Evolutionary conservation across 1,284 basidiomycete species (phyloP), one percentile per base, ranked within the genome.

Genomic region (Ustilago curta): DNA sequence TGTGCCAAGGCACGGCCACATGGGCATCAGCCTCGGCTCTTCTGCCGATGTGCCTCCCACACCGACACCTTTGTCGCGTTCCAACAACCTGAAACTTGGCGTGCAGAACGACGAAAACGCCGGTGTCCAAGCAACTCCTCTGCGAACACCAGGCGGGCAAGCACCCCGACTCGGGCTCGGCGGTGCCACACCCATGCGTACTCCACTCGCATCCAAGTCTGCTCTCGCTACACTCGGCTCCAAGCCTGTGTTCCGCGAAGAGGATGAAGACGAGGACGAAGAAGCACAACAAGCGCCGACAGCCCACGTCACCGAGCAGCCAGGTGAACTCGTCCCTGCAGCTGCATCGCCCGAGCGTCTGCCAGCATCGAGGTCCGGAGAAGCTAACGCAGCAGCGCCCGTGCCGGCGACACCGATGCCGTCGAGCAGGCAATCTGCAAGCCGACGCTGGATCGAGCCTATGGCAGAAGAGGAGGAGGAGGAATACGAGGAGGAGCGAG

Each of bases 391-490:
- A 14, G 21, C 42, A 12, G 19, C 49, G 6, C 9, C 59, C 11
- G 71, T 74, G 1, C 65, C 55, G 4, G 71, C 72, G 5, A 78
- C 76, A 23, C 76, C 76, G 1, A 74, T 74, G 62, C 71, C 71
- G 1, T 49, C 50, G 40, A 61, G 19, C 48, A 35, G 66, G 8
- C 71, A 74, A 27, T 61, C 71, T 25, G 71, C 71, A 3, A 52
- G 63, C 21, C 71, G 68, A 19, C 76, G 70, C 27, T 77, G 67
- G 76, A 59, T 76, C 59, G 69, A 76, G 55, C 65, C 71, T 21
- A 68, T 73, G 73, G 51, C 45, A 35, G 67, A 73, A 31, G 69
- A 76, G 9, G 78, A 78, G 19, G 77, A 79, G 39, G 73, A 81
- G 21, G 65, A 64, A 19, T 59, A 58, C 18, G 70, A 68, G 43